Percentiles rank a stretch among this genome's conserved stretches.
Evolutionary conservation across 495 filamentous ascomycete species (phyloP).

Genomic region (Talaromyces wortmannii): DNA sequence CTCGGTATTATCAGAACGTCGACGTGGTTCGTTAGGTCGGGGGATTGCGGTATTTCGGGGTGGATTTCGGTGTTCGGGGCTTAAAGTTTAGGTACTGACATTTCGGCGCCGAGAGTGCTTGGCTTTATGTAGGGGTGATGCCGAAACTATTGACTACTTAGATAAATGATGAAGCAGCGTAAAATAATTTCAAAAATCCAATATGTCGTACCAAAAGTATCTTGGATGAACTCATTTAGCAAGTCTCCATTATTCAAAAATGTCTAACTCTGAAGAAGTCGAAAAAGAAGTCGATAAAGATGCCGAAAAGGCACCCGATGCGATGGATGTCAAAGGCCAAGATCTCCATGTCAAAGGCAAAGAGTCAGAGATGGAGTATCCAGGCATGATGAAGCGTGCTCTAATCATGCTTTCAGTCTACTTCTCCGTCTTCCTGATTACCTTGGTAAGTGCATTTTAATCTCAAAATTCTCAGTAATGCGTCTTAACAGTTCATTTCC

Average conservation of each 20-base stretch:
- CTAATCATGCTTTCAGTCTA: not conserved
- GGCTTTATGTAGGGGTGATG: not conserved
- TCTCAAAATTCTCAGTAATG: not conserved
- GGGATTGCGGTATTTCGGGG: not conserved
- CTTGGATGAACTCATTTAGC: too few species aligned
- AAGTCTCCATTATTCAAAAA: too few species aligned
- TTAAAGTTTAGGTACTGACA: not conserved
- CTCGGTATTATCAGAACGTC: too few species aligned
- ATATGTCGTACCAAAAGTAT: too few species aligned
- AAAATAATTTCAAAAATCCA: not conserved
- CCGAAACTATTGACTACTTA: not conserved
- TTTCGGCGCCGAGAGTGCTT: not conserved
- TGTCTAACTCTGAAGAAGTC: too few species aligned
- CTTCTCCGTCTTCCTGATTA: conserved; percentile 1
- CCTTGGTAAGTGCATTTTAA: not conserved
- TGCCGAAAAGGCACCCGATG: not conserved
- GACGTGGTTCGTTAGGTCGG: not conserved
- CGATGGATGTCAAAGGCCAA: too few species aligned
- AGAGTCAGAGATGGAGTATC: not conserved
- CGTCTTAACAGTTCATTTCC: not conserved
- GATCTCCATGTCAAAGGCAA: not conserved
- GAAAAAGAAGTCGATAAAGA: too few species aligned
- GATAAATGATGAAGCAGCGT: not conserved
- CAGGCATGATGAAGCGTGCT: not conserved
- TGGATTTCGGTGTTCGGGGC: not conserved